Conservation (phyloP, 495 filamentous ascomycete genomes). For the Lasiosphaeriaceae sp. region DNA sequence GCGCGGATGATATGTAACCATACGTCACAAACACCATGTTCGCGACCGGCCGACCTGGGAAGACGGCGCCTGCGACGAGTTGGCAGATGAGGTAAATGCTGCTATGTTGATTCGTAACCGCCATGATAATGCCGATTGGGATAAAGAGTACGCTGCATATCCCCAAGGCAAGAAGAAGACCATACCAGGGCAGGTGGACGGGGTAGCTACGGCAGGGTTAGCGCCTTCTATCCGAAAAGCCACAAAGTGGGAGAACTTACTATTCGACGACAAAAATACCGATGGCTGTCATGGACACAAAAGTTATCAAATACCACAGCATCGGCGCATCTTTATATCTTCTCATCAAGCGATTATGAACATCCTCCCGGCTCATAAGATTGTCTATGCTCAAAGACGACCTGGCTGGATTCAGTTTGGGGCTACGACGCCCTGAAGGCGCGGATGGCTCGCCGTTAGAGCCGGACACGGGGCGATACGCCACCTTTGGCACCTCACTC, state of each 20-base stretch:
- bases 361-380: slow-evolving; percentile 63
- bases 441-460: slow-evolving; percentile 12
- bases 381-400: slow-evolving; percentile 48
- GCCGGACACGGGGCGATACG: slow-evolving; percentile 42
- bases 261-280: slow-evolving; percentile 83
- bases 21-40: slow-evolving; percentile 91
- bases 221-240: background rate
- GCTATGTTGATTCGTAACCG: slow-evolving; percentile 78
- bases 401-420: slow-evolving; percentile 18
- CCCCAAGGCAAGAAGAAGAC: slow-evolving; percentile 67
- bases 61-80: slow-evolving; percentile 71
- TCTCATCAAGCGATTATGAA: slow-evolving; percentile 75
- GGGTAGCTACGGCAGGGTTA: slow-evolving; percentile 52
- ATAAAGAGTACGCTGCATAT: slow-evolving; percentile 73
- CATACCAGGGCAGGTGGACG: slow-evolving; percentile 72
- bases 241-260: slow-evolving; percentile 34
- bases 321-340: slow-evolving; percentile 71
- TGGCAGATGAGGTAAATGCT: slow-evolving; percentile 81
- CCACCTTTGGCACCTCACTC: slow-evolving; percentile 35
- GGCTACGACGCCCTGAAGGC: slow-evolving; percentile 4
- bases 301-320: slow-evolving; percentile 71
- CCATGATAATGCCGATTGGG: slow-evolving; percentile 80
- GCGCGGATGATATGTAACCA: slow-evolving; percentile 74
- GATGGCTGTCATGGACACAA: slow-evolving; percentile 64
- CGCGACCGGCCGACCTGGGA: slow-evolving; percentile 76